phyloP scores from a whole-genome alignment of 306 rosid genomes.

The Styphnolobium japonicum region DNA sequence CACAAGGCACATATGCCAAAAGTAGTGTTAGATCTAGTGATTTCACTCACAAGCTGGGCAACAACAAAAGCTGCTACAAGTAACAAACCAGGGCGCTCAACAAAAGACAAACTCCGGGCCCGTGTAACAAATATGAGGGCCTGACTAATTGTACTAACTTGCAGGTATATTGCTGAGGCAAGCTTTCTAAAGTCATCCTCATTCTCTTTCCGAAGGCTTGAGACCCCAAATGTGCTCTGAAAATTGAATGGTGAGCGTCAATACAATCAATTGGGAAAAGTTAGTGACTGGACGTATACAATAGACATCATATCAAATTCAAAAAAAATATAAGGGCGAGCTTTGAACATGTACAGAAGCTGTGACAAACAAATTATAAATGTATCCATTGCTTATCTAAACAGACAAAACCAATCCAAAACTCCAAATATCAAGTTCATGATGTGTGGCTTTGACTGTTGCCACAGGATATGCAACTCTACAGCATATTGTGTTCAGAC shows the following conservation, averaged over 20 bases:
- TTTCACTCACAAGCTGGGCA: slow-evolving; percentile 75
- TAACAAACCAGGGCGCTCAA: slow-evolving; percentile 73
- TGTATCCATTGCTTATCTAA: neutral
- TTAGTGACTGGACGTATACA: neutral
- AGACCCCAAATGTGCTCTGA: slow-evolving; percentile 75
- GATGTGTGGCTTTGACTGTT: too few relatives aligned
- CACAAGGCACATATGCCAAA: neutral
- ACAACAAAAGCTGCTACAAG: slow-evolving; percentile 62
- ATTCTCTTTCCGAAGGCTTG: slow-evolving; percentile 51
- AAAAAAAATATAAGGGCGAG: neutral
- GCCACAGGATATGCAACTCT: too few relatives aligned
- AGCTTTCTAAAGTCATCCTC: slow-evolving; percentile 54
- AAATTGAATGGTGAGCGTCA: neutral
- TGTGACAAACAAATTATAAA: neutral
- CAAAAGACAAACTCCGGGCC: slow-evolving; percentile 69
- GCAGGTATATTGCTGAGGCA: slow-evolving; percentile 73
- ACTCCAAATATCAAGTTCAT: neutral
- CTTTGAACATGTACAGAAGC: neutral
- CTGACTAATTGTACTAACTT: slow-evolving; percentile 82
- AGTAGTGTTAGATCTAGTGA: neutral
- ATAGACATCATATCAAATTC: neutral
- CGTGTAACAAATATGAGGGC: slow-evolving; percentile 83
- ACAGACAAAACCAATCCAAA: neutral
- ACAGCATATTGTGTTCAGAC: too few relatives aligned
- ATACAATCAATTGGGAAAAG: neutral